Evolutionary conservation across 108 stramenopile species (phyloP).

Genomic region (Epipyxis sp.): DNA sequence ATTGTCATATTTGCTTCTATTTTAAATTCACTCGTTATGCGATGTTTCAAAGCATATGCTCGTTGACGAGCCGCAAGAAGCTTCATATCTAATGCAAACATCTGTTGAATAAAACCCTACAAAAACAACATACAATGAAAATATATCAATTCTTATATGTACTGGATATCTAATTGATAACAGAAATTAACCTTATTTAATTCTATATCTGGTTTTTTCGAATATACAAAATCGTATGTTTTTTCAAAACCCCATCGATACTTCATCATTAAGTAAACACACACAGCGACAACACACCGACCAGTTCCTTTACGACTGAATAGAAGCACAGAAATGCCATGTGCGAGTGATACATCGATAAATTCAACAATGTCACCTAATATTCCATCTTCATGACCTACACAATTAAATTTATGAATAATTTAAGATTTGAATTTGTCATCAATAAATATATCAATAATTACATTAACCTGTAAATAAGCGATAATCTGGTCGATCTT

Average conservation of each 20-base stretch:
- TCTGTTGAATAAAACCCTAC: constrained; percentile 30
- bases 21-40: not conserved
- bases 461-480: constrained; percentile 49
- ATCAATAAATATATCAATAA: not conserved
- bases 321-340: constrained; percentile 10
- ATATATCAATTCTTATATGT: not conserved
- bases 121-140: no score
- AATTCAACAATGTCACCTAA: constrained; percentile 50
- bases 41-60: constrained; percentile 28
- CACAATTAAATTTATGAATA: not conserved
- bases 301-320: constrained; percentile 13
- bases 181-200: no score
- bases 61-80: not conserved
- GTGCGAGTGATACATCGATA: constrained; percentile 41
- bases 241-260: constrained; percentile 61
- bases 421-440: not conserved
- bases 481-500: constrained; percentile 39
- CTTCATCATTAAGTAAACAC: constrained; percentile 54
- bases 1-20: constrained; percentile 27
- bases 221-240: constrained; percentile 48
- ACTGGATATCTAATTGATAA: not conserved
- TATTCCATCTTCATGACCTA: constrained; percentile 36
- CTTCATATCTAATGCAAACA: constrained; percentile 33
- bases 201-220: constrained; percentile 53
- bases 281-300: constrained; percentile 42